These are phyloP conservation scores for Scheffersomyces ergatensis DNA, from an alignment of 805 yeast species.

Conservation along the genomic window DNA sequence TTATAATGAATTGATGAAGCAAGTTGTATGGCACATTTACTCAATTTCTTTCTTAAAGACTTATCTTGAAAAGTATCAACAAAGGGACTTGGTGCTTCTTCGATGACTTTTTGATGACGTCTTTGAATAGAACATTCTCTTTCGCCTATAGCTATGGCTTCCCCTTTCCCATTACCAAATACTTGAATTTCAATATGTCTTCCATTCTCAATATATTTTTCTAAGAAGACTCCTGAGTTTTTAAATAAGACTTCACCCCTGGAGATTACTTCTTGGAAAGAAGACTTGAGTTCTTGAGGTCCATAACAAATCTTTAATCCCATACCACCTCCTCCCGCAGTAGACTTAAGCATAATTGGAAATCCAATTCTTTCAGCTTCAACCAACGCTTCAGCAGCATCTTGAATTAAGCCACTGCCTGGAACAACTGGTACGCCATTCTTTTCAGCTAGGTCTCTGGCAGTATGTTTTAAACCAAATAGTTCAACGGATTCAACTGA, in stretches of 20 bases:
- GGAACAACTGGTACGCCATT: slow-evolving; percentile 96
- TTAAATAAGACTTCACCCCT: slow-evolving; percentile 93
- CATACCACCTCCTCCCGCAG: slow-evolving; percentile 99
- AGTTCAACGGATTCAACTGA: slow-evolving; percentile 88
- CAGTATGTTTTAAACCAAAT: slow-evolving; percentile 93
- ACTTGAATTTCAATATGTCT: slow-evolving; percentile 96
- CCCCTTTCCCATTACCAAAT: slow-evolving; percentile 93
- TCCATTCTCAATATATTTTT: slow-evolving; percentile 90
- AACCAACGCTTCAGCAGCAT: slow-evolving; percentile 69
- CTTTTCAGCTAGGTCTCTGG: slow-evolving; percentile 84
- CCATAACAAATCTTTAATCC: slow-evolving; percentile 92
- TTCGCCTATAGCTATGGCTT: slow-evolving; percentile 92
- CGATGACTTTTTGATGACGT: slow-evolving; percentile 93
- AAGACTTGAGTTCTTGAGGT: slow-evolving; percentile 74
- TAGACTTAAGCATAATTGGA: slow-evolving; percentile 94
- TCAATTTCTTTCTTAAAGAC: slow-evolving; percentile 68
- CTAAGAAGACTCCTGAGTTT: slow-evolving; percentile 92
- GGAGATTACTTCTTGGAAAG: slow-evolving; percentile 87
- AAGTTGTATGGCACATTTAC: slow-evolving; percentile 79
- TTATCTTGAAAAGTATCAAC: slow-evolving; percentile 55
- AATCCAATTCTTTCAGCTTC: slow-evolving; percentile 75
- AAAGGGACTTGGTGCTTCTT: slow-evolving; percentile 97
- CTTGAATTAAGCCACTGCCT: slow-evolving; percentile 84
- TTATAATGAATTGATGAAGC: slow-evolving; percentile 84
- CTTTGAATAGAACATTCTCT: slow-evolving; percentile 97